Percentiles rank a stretch among this genome's conserved stretches.
Evolutionary conservation across 176 grass and related monocot genomes (phyloP).

Genomic region (Pharus latifolius): DNA sequence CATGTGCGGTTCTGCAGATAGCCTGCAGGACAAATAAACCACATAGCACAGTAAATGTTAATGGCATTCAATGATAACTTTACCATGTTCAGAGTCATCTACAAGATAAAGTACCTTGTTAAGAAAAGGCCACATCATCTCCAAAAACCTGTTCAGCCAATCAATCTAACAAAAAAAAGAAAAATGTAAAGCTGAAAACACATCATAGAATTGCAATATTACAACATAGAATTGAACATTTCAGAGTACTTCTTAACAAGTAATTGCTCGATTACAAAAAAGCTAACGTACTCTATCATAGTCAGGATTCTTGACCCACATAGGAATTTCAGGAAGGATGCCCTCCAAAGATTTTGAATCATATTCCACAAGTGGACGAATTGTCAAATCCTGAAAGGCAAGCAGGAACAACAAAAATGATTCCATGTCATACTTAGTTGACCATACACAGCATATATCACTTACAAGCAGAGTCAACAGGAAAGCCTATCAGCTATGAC

Average conservation of each 20-base stretch:
- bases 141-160: conserved; percentile 92
- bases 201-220: not conserved
- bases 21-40: conserved; percentile 36
- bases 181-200: not conserved
- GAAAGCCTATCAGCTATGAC: not conserved
- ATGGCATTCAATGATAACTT: conserved; percentile 11
- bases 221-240: no score
- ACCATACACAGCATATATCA: not conserved
- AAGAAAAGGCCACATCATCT: conserved; percentile 91
- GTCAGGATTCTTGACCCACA: conserved; percentile 95
- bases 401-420: not conserved
- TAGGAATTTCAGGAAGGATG: conserved; percentile 89
- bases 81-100: not conserved
- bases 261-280: not conserved
- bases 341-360: conserved; percentile 71
- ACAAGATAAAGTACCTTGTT: conserved; percentile 54
- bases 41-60: conserved; percentile 12
- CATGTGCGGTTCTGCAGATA: conserved; percentile 77
- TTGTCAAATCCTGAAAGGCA: conserved; percentile 45
- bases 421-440: not conserved
- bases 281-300: conserved; percentile 75
- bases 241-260: not conserved
- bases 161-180: conserved; percentile 44
- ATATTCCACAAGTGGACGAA: conserved; percentile 58
- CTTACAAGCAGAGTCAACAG: not conserved